Conservation (phyloP, 148 eudicot genomes). For the Rhododendron williamsianum region DNA sequence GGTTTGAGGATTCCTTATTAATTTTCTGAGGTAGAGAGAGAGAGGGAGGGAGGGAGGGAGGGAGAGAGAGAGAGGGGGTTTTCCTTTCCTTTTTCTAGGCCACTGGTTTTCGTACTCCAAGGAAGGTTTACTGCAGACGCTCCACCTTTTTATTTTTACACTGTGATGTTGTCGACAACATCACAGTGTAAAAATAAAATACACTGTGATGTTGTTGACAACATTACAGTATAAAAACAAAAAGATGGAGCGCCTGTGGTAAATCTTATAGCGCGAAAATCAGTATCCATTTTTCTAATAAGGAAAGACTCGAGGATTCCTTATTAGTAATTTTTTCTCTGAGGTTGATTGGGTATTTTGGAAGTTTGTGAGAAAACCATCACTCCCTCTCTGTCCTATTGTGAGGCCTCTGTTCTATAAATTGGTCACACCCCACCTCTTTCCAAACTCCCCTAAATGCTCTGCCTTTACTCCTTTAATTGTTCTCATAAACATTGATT, state of each 20-base stretch:
- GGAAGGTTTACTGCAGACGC: no score
- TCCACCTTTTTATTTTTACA: no score
- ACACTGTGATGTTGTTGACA: no score
- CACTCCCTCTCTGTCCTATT: conserved; percentile 25
- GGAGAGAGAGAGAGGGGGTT: background rate
- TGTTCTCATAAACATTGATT: background rate
- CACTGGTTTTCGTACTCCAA: no score
- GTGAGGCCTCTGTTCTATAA: conserved; percentile 33
- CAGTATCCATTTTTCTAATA: no score
- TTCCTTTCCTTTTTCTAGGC: background rate
- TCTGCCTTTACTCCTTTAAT: conserved; percentile 6
- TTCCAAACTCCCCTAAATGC: conserved; percentile 20
- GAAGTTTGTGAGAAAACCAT: conserved; percentile 9
- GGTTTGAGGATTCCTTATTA: conserved; percentile 1
- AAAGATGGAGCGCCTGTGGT: no score
- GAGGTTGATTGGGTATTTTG: conserved; percentile 12
- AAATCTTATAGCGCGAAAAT: no score
- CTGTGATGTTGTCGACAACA: no score
- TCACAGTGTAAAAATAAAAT: no score
- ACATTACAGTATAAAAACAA: no score
- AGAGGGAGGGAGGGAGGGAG: background rate
- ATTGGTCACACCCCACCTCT: conserved; percentile 21
- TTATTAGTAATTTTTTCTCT: background rate
- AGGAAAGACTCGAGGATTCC: conserved; percentile 2
- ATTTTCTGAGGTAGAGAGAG: no score